Evolutionary conservation across 352 stramenopile genomes (phyloP).

Genomic region (Phytophthora hibernalis): DNA sequence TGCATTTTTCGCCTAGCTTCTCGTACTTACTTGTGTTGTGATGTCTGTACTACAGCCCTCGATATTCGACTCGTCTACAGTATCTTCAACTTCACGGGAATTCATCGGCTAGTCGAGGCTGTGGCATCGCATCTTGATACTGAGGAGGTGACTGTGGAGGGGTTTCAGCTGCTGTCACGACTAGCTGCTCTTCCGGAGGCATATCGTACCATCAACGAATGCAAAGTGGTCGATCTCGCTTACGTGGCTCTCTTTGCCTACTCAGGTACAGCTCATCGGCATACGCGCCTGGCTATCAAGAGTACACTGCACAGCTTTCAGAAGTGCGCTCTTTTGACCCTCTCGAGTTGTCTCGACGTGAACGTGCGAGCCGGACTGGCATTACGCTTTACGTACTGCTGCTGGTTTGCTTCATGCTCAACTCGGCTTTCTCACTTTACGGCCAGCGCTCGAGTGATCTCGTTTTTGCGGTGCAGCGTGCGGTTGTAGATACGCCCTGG

Average conservation of each 20-base stretch:
- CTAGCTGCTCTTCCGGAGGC: conserved; percentile 55
- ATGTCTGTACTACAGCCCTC: conserved; percentile 33
- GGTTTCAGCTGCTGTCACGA: conserved; percentile 70
- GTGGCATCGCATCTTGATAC: conserved; percentile 75
- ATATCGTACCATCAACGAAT: conserved; percentile 61
- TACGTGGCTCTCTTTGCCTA: conserved; percentile 79
- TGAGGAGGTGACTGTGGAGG: conserved; percentile 78
- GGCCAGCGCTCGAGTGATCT: conserved; percentile 49
- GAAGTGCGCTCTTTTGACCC: conserved; percentile 72
- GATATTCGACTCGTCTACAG: conserved; percentile 57
- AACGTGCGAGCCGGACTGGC: conserved; percentile 47
- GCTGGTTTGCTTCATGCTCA: conserved; percentile 55
- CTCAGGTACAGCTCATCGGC: conserved; percentile 59
- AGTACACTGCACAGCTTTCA: conserved; percentile 67
- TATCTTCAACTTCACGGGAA: conserved; percentile 61
- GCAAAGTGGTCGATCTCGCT: conserved; percentile 74
- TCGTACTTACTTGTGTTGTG: not conserved
- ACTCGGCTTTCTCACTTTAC: conserved; percentile 53
- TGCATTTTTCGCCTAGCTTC: not conserved
- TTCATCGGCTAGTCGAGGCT: conserved; percentile 66
- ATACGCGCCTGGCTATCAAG: conserved; percentile 75
- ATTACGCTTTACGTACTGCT: conserved; percentile 55
- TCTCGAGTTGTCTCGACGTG: conserved; percentile 51
- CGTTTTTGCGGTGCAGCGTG: conserved; percentile 35
- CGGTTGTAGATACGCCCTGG: conserved; percentile 36